Conservation (phyloP, 768 basidiomycete species). For the Hypholoma sublateritium region DNA sequence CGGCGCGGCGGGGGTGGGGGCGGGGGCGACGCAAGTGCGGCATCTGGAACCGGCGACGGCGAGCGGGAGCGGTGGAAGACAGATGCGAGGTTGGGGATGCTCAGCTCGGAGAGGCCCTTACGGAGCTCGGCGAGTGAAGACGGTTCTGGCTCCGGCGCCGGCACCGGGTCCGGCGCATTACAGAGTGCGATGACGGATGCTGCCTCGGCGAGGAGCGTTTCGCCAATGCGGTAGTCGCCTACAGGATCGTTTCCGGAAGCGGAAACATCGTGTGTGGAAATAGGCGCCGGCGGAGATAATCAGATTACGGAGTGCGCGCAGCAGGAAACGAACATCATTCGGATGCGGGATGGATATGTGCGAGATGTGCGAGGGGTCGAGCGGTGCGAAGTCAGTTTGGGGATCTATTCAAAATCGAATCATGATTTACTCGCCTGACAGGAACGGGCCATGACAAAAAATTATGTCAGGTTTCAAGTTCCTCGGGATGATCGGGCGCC, state of each 20-base stretch:
- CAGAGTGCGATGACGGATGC: conserved; percentile 51
- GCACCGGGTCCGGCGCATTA: conserved; percentile 23
- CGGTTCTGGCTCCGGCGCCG: conserved; percentile 19
- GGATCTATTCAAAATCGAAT: not conserved
- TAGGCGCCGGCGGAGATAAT: not conserved
- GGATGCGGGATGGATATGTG: not conserved
- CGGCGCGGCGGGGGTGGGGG: conserved; percentile 47
- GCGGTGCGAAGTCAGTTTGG: not conserved
- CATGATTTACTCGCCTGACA: conserved; percentile 37
- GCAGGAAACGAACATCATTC: not conserved
- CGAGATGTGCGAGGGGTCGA: not conserved
- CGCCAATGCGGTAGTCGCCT: conserved; percentile 65
- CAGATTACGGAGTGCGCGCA: not conserved
- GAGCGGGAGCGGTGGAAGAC: conserved; percentile 49
- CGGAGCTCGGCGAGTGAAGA: not conserved
- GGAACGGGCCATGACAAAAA: conserved; percentile 66
- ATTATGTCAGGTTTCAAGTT: conserved; percentile 64
- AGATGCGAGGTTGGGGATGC: conserved; percentile 39
- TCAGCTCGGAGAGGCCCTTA: conserved; percentile 19
- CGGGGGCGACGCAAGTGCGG: conserved; percentile 36
- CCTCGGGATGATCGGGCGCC: conserved; percentile 60
- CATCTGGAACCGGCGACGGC: conserved; percentile 34
- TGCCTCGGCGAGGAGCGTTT: conserved; percentile 57
- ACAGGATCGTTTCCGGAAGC: not conserved
- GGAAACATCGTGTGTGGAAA: not conserved